Conservation (phyloP, 2,329 filamentous ascomycete species). For the Fusarium ramigenum region DNA sequence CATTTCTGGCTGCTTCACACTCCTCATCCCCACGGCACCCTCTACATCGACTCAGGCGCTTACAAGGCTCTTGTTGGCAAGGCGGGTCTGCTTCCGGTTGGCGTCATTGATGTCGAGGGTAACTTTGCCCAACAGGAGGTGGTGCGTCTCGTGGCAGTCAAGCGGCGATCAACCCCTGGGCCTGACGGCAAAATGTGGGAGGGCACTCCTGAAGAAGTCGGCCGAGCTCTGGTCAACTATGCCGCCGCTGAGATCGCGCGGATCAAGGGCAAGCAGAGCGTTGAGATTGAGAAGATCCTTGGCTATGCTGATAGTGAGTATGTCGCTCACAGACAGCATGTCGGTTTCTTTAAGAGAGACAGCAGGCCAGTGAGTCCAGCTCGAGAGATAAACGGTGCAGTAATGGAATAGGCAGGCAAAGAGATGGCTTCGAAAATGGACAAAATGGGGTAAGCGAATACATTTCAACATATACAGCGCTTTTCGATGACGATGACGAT, state of each 20-base stretch:
- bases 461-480: conserved; percentile 37
- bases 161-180: conserved; percentile 58
- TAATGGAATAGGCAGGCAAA: conserved; percentile 30
- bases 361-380: conserved; percentile 64
- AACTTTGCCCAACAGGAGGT: conserved; percentile 92
- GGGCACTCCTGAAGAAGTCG: conserved; percentile 74
- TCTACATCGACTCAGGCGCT: conserved; percentile 94
- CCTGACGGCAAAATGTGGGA: conserved; percentile 59
- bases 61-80: conserved; percentile 82
- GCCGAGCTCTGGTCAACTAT: conserved; percentile 91
- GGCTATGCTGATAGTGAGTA: conserved; percentile 97
- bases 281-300: conserved; percentile 79
- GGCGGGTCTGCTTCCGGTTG: conserved; percentile 87
- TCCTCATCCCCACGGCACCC: conserved; percentile 84
- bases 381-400: conserved; percentile 36
- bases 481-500: conserved; percentile 31
- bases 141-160: conserved; percentile 84
- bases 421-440: neutral
- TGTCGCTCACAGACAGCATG: conserved; percentile 86
- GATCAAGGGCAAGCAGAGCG: conserved; percentile 86
- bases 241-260: conserved; percentile 82
- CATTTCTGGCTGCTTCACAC: conserved; percentile 98
- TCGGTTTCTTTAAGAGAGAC: conserved; percentile 74
- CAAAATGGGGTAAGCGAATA: conserved; percentile 32
- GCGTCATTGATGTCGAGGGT: conserved; percentile 90